Conservation (phyloP, 805 yeast species). For the Zygosaccharomyces pseudorouxii region DNA sequence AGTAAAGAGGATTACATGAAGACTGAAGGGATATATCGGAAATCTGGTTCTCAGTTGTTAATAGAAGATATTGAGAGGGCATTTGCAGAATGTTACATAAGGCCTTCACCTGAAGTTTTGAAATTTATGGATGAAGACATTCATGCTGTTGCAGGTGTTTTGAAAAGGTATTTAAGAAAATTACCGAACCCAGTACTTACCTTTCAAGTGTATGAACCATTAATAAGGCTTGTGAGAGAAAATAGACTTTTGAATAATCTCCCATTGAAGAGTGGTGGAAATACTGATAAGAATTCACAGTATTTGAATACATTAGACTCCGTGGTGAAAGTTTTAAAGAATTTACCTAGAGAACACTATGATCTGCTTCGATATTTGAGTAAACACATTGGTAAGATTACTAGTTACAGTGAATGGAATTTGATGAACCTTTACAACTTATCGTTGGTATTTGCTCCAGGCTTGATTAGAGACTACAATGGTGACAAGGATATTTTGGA, state of each 20-base stretch:
- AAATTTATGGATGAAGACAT: slow-evolving; percentile 56
- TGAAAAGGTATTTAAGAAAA: slow-evolving; percentile 81
- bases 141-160: slow-evolving; percentile 78
- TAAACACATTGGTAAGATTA: slow-evolving; percentile 61
- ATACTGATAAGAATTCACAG: slow-evolving; percentile 4
- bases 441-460: slow-evolving; percentile 93
- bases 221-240: slow-evolving; percentile 49
- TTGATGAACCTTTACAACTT: slow-evolving; percentile 81
- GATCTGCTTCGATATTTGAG: slow-evolving; percentile 52
- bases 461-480: slow-evolving; percentile 70
- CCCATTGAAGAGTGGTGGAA: slow-evolving; percentile 20
- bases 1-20: slow-evolving; percentile 53
- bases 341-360: slow-evolving; percentile 65
- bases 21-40: slow-evolving; percentile 84
- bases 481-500: slow-evolving; percentile 83
- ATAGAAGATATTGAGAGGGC: slow-evolving; percentile 31
- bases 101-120: slow-evolving; percentile 36
- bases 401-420: slow-evolving; percentile 49
- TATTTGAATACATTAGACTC: slow-evolving; percentile 32
- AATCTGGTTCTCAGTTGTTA: slow-evolving; percentile 72
- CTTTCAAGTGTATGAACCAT: slow-evolving; percentile 59
- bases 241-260: slow-evolving; percentile 19
- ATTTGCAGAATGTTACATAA: slow-evolving; percentile 35
- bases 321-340: slow-evolving; percentile 43
- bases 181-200: slow-evolving; percentile 84